A percentile compares a stretch with the other conserved stretches of the same genome.
These are phyloP conservation scores for Suillus clintonianus DNA, from an alignment of 768 basidiomycete genomes.

Conservation along the genomic window DNA sequence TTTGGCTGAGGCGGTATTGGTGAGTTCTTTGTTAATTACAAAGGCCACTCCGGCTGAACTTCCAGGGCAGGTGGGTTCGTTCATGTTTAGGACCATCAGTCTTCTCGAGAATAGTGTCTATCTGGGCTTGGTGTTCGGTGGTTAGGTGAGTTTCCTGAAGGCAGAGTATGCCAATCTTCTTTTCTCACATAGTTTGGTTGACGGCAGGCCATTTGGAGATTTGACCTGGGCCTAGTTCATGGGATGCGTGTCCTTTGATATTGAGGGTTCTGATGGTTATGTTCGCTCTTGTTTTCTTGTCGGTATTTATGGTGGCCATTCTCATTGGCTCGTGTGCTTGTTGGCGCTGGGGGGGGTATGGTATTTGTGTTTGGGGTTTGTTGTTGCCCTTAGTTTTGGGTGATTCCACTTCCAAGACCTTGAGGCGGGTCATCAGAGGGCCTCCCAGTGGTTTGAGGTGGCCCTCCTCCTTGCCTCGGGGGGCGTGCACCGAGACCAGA, in stretches of 20 bases:
- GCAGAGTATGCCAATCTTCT: conserved; percentile 16
- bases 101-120: background rate
- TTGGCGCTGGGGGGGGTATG: too few species aligned
- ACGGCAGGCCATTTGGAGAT: conserved; percentile 20
- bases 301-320: too few species aligned
- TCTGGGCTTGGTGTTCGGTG: background rate
- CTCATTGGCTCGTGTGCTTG: too few species aligned
- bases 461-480: background rate
- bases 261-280: too few species aligned
- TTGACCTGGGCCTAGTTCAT: too few species aligned
- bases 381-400: background rate
- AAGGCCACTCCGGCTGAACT: conserved; percentile 17
- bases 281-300: too few species aligned
- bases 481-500: background rate
- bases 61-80: background rate
- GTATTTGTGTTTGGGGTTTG: too few species aligned
- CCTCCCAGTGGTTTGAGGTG: background rate
- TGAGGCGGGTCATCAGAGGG: background rate
- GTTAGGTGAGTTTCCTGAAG: conserved; percentile 26
- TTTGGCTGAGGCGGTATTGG: background rate
- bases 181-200: conserved; percentile 10
- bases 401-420: background rate
- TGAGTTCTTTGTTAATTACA: conserved; percentile 14
- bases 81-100: conserved; percentile 6
- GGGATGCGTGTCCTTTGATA: too few species aligned